Conservation (phyloP, 176 grass and related monocot species). For the Triticum dicoccoides region DNA sequence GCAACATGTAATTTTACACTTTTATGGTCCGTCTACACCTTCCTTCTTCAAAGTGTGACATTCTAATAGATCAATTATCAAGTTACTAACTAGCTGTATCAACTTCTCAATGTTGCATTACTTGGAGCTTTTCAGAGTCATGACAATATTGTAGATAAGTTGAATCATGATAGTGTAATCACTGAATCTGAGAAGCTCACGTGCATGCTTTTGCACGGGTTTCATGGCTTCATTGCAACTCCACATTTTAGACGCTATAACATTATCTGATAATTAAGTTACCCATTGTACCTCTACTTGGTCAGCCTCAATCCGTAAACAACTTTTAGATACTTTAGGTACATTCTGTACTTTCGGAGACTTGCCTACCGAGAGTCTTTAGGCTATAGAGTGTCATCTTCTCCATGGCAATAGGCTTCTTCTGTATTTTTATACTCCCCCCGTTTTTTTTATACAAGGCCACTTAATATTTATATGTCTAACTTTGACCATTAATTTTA, state of each 20-base stretch:
- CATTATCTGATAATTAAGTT: not conserved
- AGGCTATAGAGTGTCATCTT: not conserved
- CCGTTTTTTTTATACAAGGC: no score
- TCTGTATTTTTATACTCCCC: not conserved
- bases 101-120: not conserved
- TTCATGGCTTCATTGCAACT: not conserved
- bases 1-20: conserved; percentile 2
- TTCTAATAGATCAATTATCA: conserved; percentile 14
- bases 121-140: not conserved
- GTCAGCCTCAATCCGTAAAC: not conserved
- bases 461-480: no score
- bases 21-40: not conserved
- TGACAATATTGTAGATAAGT: conserved; percentile 1
- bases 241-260: not conserved
- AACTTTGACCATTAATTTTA: no score
- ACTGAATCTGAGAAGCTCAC: not conserved
- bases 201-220: not conserved
- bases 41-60: not conserved
- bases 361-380: not conserved
- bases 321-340: not conserved
- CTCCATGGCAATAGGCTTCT: not conserved
- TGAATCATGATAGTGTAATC: not conserved
- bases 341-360: not conserved
- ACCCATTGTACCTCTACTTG: not conserved
- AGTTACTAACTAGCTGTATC: not conserved